Base-by-base conservation (phyloP, 352 stramenopile species). In the Phytophthora ramorum region DNA sequence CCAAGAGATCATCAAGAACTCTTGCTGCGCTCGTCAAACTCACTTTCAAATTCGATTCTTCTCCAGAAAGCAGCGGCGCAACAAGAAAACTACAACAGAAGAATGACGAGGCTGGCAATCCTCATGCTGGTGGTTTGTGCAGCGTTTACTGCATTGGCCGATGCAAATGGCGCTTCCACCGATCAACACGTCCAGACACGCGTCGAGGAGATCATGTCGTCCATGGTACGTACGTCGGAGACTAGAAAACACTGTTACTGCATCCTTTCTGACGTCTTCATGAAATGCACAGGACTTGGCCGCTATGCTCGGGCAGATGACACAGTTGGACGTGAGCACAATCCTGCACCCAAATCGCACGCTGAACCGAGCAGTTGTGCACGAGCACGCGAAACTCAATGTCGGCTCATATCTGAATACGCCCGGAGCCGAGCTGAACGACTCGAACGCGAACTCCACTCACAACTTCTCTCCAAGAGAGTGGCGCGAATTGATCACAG, bases 381-480 rank as follows among this genome's bases (percentile, higher is more conserved):
- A 81, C 43, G 53, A 85, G 14, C 91, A 92, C 44, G 90, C 90
- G 2, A 69, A 79, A 52, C 75, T 95, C 20, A 90, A 95, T 19
- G 73, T 98, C 48, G 93, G 93, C 12, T 97, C 90, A 34, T 95
- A 97, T 55, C 70, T 98, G 20, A 97, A 98, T 66, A 87, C 83
- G 0, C 84, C 88, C 4, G 60, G 65, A 4, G 58, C 65, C 16
- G 69, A 73, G 17, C 17, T 78, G 22, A 66, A 76, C 35, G 49
- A 71, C 20, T 71, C 61, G 3, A 65, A 58, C 22, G 13, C 43
- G 5, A 75, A 75, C 41, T 69, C 62, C 3, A 73, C 62, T 26
- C 53, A 66, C 35, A 75, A 73, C 41, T 97, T 87, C 65, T 91
- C 62, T 38, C 77, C 88, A 0, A 38, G 50, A 9, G 79, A 97